phyloP scores from a whole-genome alignment of 1,139 yeast genomes.

The Blastobotrys indianensis region DNA sequence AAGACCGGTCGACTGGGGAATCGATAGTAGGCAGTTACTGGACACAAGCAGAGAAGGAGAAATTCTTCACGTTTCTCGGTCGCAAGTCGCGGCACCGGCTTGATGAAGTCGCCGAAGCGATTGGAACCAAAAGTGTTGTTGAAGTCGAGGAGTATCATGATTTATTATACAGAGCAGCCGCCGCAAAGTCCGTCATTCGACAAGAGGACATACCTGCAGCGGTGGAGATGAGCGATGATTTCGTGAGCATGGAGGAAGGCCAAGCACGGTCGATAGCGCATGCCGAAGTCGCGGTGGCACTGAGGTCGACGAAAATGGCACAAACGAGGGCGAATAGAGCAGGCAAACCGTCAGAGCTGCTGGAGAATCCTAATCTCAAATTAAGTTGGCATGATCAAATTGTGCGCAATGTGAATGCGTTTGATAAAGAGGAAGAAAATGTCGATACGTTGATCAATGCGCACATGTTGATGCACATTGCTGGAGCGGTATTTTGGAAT shows the following conservation, averaged over 20 bases:
- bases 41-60: conserved; percentile 40
- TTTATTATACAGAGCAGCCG: conserved; percentile 31
- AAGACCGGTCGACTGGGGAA: not conserved
- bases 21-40: conserved; percentile 28
- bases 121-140: conserved; percentile 40
- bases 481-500: conserved; percentile 11
- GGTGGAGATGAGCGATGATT: conserved; percentile 47
- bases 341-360: no score
- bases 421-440: not conserved
- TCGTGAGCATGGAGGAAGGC: conserved; percentile 44
- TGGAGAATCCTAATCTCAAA: no score
- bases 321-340: no score
- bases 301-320: not conserved
- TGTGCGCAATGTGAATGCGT: not conserved
- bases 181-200: conserved; percentile 19
- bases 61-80: conserved; percentile 40
- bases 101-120: conserved; percentile 37
- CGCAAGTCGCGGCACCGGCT: conserved; percentile 46
- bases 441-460: conserved; percentile 6
- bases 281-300: conserved; percentile 2
- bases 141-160: conserved; percentile 48
- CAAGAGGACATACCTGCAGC: conserved; percentile 48
- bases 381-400: no score
- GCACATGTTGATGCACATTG: conserved; percentile 7
- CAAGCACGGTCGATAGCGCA: conserved; percentile 31